Evolutionary conservation across 163 green algal species (phyloP).

Genomic region (Chloromonas sp.): DNA sequence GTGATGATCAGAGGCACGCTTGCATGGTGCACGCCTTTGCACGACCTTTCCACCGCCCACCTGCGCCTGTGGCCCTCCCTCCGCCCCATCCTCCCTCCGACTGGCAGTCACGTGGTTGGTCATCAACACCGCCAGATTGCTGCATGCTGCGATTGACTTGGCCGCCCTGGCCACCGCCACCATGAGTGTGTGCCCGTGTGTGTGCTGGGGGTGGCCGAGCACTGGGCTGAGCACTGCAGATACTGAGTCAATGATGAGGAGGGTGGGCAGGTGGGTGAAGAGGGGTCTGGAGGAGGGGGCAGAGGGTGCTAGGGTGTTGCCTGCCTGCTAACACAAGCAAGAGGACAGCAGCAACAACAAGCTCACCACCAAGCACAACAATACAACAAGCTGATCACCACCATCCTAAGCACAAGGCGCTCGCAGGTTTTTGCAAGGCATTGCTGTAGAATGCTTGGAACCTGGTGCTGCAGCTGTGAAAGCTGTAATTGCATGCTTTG

Average conservation of each 20-base stretch:
- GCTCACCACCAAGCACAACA: no score
- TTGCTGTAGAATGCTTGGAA: no score
- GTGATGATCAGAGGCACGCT: no score
- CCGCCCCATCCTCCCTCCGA: not conserved
- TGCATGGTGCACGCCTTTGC: no score
- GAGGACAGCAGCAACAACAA: no score
- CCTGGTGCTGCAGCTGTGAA: no score
- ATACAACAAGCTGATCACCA: no score
- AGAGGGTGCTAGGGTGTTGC: not conserved
- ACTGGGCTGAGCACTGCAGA: constrained; percentile 48
- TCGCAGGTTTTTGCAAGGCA: no score
- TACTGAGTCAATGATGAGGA: constrained; percentile 59
- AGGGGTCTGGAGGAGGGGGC: not conserved
- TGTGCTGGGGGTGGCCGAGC: constrained; percentile 45
- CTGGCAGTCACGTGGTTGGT: not conserved
- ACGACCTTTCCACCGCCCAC: not conserved
- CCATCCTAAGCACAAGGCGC: no score
- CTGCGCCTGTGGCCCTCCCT: not conserved
- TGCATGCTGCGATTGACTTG: not conserved
- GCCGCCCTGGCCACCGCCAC: not conserved
- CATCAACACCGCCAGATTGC: not conserved
- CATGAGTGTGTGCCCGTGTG: constrained; percentile 21
- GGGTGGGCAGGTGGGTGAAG: not conserved
- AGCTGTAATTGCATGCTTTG: no score
- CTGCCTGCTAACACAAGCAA: no score